Evolutionary conservation across 78 protist genomes (phyloP).

Genomic region (Planoprotostelium fungivorum): DNA sequence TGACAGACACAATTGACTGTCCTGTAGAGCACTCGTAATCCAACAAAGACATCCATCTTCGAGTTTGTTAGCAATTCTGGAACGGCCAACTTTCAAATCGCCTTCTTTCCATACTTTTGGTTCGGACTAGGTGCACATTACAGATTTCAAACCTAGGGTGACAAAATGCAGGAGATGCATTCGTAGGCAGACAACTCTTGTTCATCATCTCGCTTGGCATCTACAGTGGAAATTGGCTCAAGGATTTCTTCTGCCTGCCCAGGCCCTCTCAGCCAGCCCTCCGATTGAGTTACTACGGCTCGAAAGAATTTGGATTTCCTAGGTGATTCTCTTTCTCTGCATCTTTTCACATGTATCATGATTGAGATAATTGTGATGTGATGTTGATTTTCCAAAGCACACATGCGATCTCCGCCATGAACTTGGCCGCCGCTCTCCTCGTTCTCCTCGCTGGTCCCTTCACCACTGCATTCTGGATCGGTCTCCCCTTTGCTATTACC

Average conservation of each 20-base stretch:
- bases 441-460: not conserved
- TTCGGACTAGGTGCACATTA: not conserved
- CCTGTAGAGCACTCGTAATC: not conserved
- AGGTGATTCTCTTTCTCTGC: not conserved
- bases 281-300: not conserved
- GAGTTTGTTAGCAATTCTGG: not conserved
- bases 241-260: not conserved
- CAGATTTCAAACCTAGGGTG: not conserved
- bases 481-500: not conserved
- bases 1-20: not conserved
- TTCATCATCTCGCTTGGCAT: not conserved
- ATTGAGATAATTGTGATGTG: not conserved
- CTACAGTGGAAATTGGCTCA: not conserved
- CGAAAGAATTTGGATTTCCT: not conserved
- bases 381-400: not conserved
- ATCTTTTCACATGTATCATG: too few relatives aligned
- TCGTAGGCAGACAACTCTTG: not conserved
- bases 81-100: not conserved
- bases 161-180: not conserved
- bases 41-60: not conserved
- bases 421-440: not conserved
- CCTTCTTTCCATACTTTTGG: not conserved
- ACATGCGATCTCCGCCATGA: not conserved
- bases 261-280: not conserved
- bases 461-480: not conserved